Conservation (phyloP, 331 rosid genomes). For the Malus hybrid region DNA sequence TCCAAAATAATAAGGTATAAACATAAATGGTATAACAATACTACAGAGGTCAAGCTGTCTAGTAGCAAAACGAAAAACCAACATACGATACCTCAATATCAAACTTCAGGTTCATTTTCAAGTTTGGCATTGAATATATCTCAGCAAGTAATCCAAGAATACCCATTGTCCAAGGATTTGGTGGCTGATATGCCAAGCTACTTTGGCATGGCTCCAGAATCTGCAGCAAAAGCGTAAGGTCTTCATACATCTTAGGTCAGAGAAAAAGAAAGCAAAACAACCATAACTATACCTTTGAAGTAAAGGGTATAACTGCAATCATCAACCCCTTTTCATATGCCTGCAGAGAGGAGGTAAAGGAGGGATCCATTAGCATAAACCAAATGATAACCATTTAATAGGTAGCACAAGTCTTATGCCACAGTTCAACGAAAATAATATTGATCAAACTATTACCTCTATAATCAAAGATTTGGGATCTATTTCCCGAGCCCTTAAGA, state of each 20-base stretch:
- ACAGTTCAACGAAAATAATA: neutral
- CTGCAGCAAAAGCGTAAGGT: conserved; percentile 33
- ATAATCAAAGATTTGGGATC: conserved; percentile 96
- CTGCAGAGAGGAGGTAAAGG: conserved; percentile 26
- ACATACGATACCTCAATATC: conserved; percentile 73
- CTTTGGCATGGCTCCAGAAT: conserved; percentile 86
- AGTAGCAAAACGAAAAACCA: neutral
- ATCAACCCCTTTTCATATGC: conserved; percentile 98
- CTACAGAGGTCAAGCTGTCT: neutral
- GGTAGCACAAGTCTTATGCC: neutral
- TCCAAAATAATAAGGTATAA: conserved; percentile 6
- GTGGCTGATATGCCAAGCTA: conserved; percentile 96
- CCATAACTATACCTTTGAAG: conserved; percentile 68
- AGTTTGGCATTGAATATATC: conserved; percentile 97
- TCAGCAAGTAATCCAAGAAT: conserved; percentile 96
- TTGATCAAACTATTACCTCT: conserved; percentile 45
- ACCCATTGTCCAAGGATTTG: conserved; percentile 99
- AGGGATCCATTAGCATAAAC: neutral
- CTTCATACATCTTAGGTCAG: conserved; percentile 1
- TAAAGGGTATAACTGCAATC: conserved; percentile 98
- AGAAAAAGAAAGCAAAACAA: conserved; percentile 4
- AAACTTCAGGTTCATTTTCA: conserved; percentile 98
- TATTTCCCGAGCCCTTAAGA: conserved; percentile 89
- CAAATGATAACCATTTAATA: neutral
- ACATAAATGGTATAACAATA: neutral